Percentiles rank a stretch among this genome's conserved stretches.
Evolutionary conservation across 768 basidiomycete genomes (phyloP).

Genomic region (Termitomyces eurrhizus): DNA sequence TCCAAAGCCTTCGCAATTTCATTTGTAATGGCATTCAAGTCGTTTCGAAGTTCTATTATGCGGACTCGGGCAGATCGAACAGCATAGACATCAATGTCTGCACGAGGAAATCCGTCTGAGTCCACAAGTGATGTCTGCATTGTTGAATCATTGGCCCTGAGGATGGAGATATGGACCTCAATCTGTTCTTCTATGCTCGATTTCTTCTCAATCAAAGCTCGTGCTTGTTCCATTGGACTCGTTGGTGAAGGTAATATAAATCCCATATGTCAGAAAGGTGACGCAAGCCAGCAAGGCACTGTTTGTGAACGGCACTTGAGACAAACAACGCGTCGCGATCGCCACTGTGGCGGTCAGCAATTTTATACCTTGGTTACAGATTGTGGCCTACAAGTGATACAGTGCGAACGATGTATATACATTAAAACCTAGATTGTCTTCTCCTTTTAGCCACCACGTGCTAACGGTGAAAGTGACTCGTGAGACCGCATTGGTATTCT

Average conservation of each 20-base stretch:
- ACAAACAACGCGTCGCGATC: constrained; percentile 9
- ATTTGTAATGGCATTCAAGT: constrained; percentile 61
- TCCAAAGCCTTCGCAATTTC: constrained; percentile 68
- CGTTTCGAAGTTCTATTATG: constrained; percentile 81
- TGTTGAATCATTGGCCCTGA: constrained; percentile 57
- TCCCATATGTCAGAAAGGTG: constrained; percentile 32
- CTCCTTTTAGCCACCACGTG: background rate
- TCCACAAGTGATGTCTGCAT: constrained; percentile 80
- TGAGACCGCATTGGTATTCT: background rate
- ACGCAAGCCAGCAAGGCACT: background rate
- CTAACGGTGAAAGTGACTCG: background rate
- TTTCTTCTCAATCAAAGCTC: constrained; percentile 62
- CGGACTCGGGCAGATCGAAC: constrained; percentile 72
- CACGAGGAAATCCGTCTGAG: constrained; percentile 83
- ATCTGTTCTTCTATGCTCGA: constrained; percentile 73
- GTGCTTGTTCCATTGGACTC: constrained; percentile 53
- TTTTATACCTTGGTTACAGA: background rate
- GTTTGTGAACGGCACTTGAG: background rate
- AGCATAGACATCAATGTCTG: constrained; percentile 80
- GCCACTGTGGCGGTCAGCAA: background rate
- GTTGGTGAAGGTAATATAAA: constrained; percentile 41
- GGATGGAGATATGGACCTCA: constrained; percentile 54
- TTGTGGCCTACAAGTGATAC: background rate
- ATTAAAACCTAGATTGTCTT: background rate
- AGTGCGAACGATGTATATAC: background rate